A percentile compares a stretch with the other conserved stretches of the same genome.
phyloP scores from a whole-genome alignment of 306 rosid genomes.

The Cucurbita maxima region DNA sequence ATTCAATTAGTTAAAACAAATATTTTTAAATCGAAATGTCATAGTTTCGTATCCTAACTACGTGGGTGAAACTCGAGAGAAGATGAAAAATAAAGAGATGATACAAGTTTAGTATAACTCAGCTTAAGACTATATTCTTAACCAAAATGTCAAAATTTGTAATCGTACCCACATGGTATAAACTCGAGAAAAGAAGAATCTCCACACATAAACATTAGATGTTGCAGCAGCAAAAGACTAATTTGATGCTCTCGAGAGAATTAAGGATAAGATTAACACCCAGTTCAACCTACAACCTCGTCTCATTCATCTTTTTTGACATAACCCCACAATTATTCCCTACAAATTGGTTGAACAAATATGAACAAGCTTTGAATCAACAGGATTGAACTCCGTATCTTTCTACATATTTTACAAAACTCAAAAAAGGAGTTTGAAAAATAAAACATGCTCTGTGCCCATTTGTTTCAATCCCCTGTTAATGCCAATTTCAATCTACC shows the following conservation, averaged over 20 bases:
- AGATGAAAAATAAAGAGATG: not conserved
- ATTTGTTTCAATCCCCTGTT: not conserved
- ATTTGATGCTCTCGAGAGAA: not conserved
- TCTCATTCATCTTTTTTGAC: not conserved
- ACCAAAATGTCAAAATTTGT: not conserved
- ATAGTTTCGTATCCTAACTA: not conserved
- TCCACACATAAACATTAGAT: not conserved
- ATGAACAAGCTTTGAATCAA: not conserved
- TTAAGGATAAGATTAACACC: not conserved
- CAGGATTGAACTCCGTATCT: not conserved
- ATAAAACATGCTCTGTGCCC: not conserved
- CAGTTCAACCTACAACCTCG: not conserved
- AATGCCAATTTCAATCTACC: not conserved
- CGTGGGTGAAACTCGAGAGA: not conserved
- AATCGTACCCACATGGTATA: not conserved
- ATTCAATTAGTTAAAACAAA: no score
- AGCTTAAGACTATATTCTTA: not conserved
- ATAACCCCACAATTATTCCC: not conserved
- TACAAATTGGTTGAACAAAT: not conserved
- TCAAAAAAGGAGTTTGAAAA: not conserved
- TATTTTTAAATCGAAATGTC: not conserved
- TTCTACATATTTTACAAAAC: not conserved
- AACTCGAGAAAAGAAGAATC: not conserved
- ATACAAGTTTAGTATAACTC: no score
- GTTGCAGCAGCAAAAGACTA: not conserved